Conservation (phyloP, 176 grass and related monocot genomes). For the Phoenix dactylifera region DNA sequence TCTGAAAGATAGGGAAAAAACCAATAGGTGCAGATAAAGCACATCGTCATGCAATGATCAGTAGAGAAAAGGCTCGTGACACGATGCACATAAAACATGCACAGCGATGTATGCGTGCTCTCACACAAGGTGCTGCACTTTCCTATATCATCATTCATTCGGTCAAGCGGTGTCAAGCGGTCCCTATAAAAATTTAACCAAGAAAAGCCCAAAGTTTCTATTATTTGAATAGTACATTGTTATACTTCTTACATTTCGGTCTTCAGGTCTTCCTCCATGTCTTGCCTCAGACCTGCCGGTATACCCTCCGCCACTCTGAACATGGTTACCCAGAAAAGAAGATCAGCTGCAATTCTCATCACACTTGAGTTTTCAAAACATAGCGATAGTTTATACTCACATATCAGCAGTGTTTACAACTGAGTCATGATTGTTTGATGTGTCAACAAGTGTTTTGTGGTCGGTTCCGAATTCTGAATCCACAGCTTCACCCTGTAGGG, state of each 20-base stretch:
- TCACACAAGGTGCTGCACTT: too few species aligned
- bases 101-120: too few species aligned
- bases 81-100: too few species aligned
- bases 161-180: too few species aligned
- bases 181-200: too few species aligned
- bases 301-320: neutral
- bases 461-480: slow-evolving; percentile 17
- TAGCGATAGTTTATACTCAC: slow-evolving; percentile 10
- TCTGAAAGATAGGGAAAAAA: too few species aligned
- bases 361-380: too few species aligned
- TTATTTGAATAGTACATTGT: neutral
- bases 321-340: neutral
- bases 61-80: too few species aligned
- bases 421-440: slow-evolving; percentile 14
- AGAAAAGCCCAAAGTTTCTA: too few species aligned
- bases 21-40: too few species aligned
- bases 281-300: slow-evolving; percentile 4
- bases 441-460: slow-evolving; percentile 6
- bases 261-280: slow-evolving; percentile 7
- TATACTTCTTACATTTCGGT: neutral
- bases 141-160: too few species aligned
- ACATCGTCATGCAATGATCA: too few species aligned
- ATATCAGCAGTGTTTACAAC: slow-evolving; percentile 18
- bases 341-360: neutral
- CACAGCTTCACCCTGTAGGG: slow-evolving; percentile 13